A percentile compares a stretch with the other conserved stretches of the same genome.
These are phyloP conservation scores for Lentinus brumalis DNA, from an alignment of 768 basidiomycete genomes.

Conservation along the genomic window DNA sequence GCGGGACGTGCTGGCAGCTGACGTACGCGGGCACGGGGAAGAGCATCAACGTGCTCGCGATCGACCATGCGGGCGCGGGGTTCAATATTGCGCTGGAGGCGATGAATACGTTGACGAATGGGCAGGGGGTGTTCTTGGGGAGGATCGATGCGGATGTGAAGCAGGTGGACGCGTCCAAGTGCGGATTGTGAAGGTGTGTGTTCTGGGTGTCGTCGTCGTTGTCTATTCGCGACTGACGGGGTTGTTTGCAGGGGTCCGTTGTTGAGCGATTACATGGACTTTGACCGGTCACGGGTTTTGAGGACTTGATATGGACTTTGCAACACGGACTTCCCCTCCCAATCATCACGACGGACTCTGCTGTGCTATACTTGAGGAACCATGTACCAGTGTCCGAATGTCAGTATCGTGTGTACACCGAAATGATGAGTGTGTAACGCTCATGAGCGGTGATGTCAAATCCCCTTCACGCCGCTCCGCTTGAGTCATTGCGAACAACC, in stretches of 20 bases:
- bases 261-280: background rate
- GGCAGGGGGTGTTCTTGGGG: slow-evolving; percentile 49
- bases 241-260: background rate
- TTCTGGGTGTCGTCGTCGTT: background rate
- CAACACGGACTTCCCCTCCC: background rate
- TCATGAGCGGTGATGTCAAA: no score
- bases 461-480: no score
- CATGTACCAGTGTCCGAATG: no score
- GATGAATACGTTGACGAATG: slow-evolving; percentile 39
- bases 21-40: slow-evolving; percentile 22
- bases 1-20: slow-evolving; percentile 39
- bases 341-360: background rate
- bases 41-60: slow-evolving; percentile 33
- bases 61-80: slow-evolving; percentile 35
- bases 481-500: no score
- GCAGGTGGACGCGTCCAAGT: slow-evolving; percentile 47
- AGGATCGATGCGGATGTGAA: slow-evolving; percentile 45
- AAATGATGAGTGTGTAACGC: no score
- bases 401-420: no score
- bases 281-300: background rate
- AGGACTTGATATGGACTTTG: background rate
- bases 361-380: background rate
- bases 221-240: background rate
- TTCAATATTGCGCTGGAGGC: slow-evolving; percentile 39
- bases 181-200: slow-evolving; percentile 41